Conservation (phyloP, 1,284 basidiomycete species). For the Fomitopsis betulina region DNA sequence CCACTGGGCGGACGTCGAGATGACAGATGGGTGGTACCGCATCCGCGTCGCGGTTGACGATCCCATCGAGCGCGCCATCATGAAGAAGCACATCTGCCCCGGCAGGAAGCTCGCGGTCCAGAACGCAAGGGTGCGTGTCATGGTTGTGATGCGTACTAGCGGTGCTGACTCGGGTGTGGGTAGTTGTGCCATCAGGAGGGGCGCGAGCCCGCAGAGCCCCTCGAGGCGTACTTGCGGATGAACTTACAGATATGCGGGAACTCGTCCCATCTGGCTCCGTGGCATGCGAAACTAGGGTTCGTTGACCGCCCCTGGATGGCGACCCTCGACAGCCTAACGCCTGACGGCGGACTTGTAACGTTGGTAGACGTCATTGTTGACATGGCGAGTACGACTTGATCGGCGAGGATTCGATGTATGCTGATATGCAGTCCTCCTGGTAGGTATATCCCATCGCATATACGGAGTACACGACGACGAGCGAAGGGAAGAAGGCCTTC, state of each 20-base stretch:
- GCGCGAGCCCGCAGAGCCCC: conserved; percentile 78
- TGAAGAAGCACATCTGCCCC: conserved; percentile 59
- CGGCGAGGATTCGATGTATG: conserved; percentile 14
- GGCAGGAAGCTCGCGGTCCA: conserved; percentile 83
- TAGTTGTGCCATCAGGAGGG: conserved; percentile 36
- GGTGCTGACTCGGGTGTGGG: conserved; percentile 29
- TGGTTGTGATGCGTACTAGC: neutral
- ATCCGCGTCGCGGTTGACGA: conserved; percentile 76
- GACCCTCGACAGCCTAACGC: conserved; percentile 73
- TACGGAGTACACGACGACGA: conserved; percentile 51
- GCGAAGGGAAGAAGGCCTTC: conserved; percentile 47
- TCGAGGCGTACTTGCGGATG: conserved; percentile 74
- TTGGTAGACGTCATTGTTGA: conserved; percentile 75
- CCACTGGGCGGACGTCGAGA: conserved; percentile 61
- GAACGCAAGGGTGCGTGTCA: conserved; percentile 67
- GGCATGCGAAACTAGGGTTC: conserved; percentile 88
- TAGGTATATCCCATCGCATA: conserved; percentile 63
- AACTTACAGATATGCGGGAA: conserved; percentile 78
- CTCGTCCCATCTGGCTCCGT: conserved; percentile 78
- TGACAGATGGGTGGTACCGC: conserved; percentile 97
- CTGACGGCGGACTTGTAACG: conserved; percentile 79
- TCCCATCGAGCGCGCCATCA: conserved; percentile 67
- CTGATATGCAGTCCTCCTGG: conserved; percentile 3
- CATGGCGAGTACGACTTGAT: conserved; percentile 40
- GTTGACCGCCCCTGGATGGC: conserved; percentile 60